Evolutionary conservation across 208 protist species (phyloP), one percentile per base, ranked within the genome.

Genomic region (Leishmania aethiopica): DNA sequence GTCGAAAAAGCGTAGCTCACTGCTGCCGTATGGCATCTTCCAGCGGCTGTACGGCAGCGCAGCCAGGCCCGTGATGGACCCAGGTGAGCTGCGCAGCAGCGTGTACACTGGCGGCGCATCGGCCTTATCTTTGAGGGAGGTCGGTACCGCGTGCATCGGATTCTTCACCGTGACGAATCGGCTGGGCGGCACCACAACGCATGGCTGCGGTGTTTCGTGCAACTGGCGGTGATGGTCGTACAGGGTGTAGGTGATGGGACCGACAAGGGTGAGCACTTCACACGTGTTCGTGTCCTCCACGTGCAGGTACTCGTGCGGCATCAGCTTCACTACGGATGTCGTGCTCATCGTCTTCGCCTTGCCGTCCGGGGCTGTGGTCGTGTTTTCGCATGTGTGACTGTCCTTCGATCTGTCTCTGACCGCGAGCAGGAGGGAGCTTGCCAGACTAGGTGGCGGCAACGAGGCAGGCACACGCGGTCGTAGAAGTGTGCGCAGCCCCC

Each of bases 161-260:
- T 99, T 98, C 13, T 82, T 60, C 15, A 99, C 88, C 13, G 90
- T 85, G 75, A 93, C 93, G 83, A 99, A 99, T 84, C 98, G 86
- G 73, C 95, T 84, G 3, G 94, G 94, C 35, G 98, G 98, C 49
- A 98, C 85, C 6, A 94, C 84, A 40, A 98, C 81, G 53, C 87
- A 90, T 17, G 64, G 64, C 75, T 92, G 80, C 2, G 92, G 88
- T 1, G 78, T 79, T 3, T 75, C 51, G 19, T 88, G 90, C 7
- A 95, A 69, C 0, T 82, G 72, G 22, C 75, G 71, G 59, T 93
- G 84, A 77, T 99, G 91, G 51, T 98, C 96, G 35, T 89, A 69
- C 40, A 95, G 78, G 7, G 94, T 97, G 82, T 96, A 96, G 13
- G 92, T 97, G 69, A 93, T 78, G 42, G 98, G 97, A 22, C 98